Conservation (phyloP, 2,329 filamentous ascomycete species). For the Diplodia intermedia region DNA sequence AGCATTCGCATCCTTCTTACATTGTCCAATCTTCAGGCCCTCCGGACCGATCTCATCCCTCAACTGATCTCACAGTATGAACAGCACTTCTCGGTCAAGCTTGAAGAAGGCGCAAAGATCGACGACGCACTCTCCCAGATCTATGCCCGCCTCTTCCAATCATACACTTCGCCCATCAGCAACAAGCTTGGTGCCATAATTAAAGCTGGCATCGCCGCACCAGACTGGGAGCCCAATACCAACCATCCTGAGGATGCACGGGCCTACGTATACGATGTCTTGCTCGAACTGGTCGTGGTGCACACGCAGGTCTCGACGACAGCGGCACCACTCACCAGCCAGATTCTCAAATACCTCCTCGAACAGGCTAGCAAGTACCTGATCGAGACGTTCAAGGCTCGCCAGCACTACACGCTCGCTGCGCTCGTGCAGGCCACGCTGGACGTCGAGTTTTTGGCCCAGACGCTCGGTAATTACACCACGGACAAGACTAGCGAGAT, state of each 20-base stretch:
- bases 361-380: slow-evolving; percentile 81
- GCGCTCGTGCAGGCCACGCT: slow-evolving; percentile 96
- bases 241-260: slow-evolving; percentile 73
- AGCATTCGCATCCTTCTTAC: slow-evolving; percentile 94
- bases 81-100: slow-evolving; percentile 88
- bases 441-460: slow-evolving; percentile 95
- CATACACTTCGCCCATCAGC: slow-evolving; percentile 82
- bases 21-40: slow-evolving; percentile 85
- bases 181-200: slow-evolving; percentile 61
- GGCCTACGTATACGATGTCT: slow-evolving; percentile 87
- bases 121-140: slow-evolving; percentile 90
- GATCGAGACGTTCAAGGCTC: slow-evolving; percentile 77
- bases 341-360: slow-evolving; percentile 85
- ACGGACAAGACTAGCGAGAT: slow-evolving; percentile 80
- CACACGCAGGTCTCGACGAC: slow-evolving; percentile 73
- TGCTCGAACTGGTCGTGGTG: slow-evolving; percentile 85
- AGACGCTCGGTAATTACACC: slow-evolving; percentile 89
- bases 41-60: slow-evolving; percentile 83
- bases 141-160: slow-evolving; percentile 87
- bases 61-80: slow-evolving; percentile 92
- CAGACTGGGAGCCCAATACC: slow-evolving; percentile 72
- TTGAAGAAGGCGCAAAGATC: slow-evolving; percentile 92
- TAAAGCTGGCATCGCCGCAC: slow-evolving; percentile 71
- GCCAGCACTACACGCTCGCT: slow-evolving; percentile 72
- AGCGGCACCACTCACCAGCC: slow-evolving; percentile 74